Conservation (phyloP, 352 stramenopile species). For the Aphanomyces invadans region DNA sequence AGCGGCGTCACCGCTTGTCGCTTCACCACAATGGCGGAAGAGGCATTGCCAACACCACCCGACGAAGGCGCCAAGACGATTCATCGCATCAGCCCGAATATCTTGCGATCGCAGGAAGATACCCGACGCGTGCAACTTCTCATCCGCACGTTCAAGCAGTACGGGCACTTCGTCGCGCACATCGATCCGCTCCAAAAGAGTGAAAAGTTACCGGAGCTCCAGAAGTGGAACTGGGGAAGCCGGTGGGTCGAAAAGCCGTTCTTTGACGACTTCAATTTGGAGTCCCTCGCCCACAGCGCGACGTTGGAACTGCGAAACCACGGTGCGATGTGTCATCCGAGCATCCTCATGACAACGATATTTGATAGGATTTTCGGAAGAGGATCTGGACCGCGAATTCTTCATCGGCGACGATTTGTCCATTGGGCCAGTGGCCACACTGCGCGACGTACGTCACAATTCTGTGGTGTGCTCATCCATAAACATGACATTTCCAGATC, state of each 20-base stretch:
- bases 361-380: constrained; percentile 78
- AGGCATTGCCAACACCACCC: neutral
- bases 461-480: too few relatives aligned
- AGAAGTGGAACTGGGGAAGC: constrained; percentile 79
- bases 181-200: constrained; percentile 81
- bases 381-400: constrained; percentile 87
- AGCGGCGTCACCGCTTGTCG: neutral
- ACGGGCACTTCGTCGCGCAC: constrained; percentile 82
- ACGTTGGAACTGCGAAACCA: constrained; percentile 76
- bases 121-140: constrained; percentile 70
- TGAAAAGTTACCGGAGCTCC: constrained; percentile 77
- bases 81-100: neutral
- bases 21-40: neutral
- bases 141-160: constrained; percentile 85
- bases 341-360: constrained; percentile 7
- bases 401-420: constrained; percentile 86
- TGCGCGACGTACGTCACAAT: constrained; percentile 43
- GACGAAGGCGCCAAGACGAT: neutral
- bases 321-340: constrained; percentile 28
- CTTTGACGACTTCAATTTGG: constrained; percentile 84
- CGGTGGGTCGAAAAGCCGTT: constrained; percentile 78
- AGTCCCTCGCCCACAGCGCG: constrained; percentile 71
- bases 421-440: constrained; percentile 70
- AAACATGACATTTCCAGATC: too few relatives aligned
- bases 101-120: constrained; percentile 74